Evolutionary conservation across 1,139 yeast genomes (phyloP), one percentile per base, ranked within the genome.

Genomic region (Suhomyces ambrosiae): DNA sequence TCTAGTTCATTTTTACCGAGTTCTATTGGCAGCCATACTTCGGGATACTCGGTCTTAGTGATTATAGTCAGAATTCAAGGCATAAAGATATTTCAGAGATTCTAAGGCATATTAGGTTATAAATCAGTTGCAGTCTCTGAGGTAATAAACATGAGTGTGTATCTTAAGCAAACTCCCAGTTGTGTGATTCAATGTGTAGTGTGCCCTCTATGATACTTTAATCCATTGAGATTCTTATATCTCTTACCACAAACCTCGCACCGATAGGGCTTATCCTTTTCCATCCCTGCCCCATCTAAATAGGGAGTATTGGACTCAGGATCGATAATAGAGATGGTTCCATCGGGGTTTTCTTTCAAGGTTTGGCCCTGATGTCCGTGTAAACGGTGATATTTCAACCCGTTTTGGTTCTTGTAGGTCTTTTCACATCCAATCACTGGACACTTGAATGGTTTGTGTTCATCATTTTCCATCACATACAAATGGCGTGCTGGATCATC

Each of bases 351-450:
- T 52, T 85, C 87, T 56, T 88, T 85, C 44, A 92, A 68, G 25
- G 87, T 88, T 65, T 92, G 98, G 57, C 92, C 90, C 64, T 89
- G 97, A 63, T 92, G 98, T 33, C 99, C 99, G 61, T 92, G 99
- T 48, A 87, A 71, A 49, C 96, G 77, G 65, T 92, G 99, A 64
- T 92, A 92, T 61, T 92, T 92, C 56, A 92, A 74, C 10, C 99
- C 99, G 58, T 92, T 92, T 65, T 92, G 98, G 63, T 92, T 92
- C 70, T 92, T 92, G 65, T 92, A 92, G 24, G 94, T 90, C 71
- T 92, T 92, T 54, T 90, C 97, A 65, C 99, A 92, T 5, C 98
- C 98, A 56, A 89, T 86, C 27, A 92, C 98, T 0, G 97, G 98
- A 67, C 99, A 92, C 61, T 86, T 89, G 70, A 86, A 92, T 15